Conservation (phyloP, 2,329 filamentous ascomycete genomes). For the Emergomyces pasteurianus region DNA sequence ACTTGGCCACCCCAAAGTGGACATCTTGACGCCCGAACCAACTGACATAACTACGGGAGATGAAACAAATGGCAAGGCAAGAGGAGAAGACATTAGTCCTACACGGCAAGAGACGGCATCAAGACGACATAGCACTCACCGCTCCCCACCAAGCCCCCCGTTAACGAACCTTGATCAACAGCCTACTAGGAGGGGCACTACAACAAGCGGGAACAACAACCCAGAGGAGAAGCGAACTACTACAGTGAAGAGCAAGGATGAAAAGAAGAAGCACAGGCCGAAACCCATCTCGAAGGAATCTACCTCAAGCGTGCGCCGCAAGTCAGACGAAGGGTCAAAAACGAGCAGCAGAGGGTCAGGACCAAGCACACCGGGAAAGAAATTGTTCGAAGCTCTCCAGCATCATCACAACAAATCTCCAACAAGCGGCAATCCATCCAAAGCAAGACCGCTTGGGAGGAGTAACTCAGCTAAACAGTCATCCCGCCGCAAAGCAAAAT, state of each 20-base stretch:
- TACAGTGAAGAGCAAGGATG: constrained; percentile 5
- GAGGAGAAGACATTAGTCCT: constrained; percentile 12
- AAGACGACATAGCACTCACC: constrained; percentile 16
- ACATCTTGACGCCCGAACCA: constrained; percentile 55
- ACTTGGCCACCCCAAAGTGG: constrained; percentile 23
- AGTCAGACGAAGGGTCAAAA: constrained; percentile 26
- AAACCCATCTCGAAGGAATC: constrained; percentile 27
- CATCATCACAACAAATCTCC: constrained; percentile 23
- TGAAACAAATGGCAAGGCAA: constrained; percentile 21
- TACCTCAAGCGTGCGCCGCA: constrained; percentile 29
- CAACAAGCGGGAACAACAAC: constrained; percentile 19
- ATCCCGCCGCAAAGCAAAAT: constrained; percentile 20
- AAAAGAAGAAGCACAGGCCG: constrained; percentile 24
- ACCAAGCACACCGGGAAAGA: constrained; percentile 29
- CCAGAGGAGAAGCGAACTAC: constrained; percentile 19
- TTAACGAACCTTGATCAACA: constrained; percentile 34
- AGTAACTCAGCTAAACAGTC: constrained; percentile 23
- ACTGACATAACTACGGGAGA: constrained; percentile 52
- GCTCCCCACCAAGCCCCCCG: constrained; percentile 37
- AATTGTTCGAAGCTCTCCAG: constrained; percentile 23
- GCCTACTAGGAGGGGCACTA: constrained; percentile 25
- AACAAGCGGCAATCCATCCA: constrained; percentile 23
- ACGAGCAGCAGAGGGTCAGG: constrained; percentile 23
- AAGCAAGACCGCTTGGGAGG: constrained; percentile 21
- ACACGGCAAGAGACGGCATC: constrained; percentile 17